A percentile compares a stretch with the other conserved stretches of the same genome.
phyloP scores from a whole-genome alignment of 208 protist species.

The Trypanosoma melophagium region DNA sequence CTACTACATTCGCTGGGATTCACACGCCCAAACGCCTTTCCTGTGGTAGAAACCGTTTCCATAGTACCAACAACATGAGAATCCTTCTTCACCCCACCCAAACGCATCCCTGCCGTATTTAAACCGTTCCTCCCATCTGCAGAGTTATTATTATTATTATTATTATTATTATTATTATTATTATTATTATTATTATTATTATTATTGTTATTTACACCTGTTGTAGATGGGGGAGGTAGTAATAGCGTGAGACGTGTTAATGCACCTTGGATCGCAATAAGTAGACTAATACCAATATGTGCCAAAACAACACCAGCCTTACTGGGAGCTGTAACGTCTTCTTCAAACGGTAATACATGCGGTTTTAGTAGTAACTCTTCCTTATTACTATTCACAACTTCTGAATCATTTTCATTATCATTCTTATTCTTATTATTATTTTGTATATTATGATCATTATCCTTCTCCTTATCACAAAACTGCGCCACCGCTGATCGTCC shows the following conservation, averaged over 20 bases:
- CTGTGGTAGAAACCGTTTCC: no score
- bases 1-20: no score
- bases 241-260: conserved; percentile 32
- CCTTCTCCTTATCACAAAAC: conserved; percentile 31
- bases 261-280: conserved; percentile 41
- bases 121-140: no score
- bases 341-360: conserved; percentile 25
- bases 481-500: conserved; percentile 36
- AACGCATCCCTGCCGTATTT: no score
- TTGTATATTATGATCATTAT: not conserved
- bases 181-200: not conserved
- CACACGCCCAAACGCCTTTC: no score
- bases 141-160: conserved; percentile 1
- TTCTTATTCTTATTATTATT: conserved; percentile 3
- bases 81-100: no score
- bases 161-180: not conserved
- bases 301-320: conserved; percentile 32
- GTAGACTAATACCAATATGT: conserved; percentile 67
- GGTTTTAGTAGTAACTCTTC: conserved; percentile 14
- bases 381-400: not conserved
- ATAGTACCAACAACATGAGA: no score
- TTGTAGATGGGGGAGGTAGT: conserved; percentile 6
- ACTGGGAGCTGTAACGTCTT: conserved; percentile 5
- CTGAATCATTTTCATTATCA: not conserved
- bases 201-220: not conserved